These are phyloP conservation scores for Euphorbia pulcherrima DNA, from an alignment of 345 rosid genomes.

Conservation along the genomic window DNA sequence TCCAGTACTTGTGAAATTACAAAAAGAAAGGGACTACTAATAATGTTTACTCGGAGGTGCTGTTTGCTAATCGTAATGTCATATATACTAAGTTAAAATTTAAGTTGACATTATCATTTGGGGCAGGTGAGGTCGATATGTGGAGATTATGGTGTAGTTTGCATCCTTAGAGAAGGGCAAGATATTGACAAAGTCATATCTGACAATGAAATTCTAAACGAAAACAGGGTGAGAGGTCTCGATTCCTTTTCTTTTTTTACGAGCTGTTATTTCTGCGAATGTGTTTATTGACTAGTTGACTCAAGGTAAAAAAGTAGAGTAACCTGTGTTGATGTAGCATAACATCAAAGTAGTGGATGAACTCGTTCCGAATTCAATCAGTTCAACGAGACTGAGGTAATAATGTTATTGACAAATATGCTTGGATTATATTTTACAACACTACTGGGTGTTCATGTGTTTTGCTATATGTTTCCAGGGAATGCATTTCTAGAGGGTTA, in stretches of 20 bases:
- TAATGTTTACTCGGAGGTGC: neutral
- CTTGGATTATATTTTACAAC: neutral
- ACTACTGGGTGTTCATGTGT: neutral
- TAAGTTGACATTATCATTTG: neutral
- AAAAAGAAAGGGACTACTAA: too few species aligned
- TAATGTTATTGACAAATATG: neutral
- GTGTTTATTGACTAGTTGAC: neutral
- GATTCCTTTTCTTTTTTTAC: neutral
- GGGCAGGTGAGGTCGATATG: conserved; percentile 61
- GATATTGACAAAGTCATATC: conserved; percentile 56
- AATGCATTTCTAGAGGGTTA: conserved; percentile 64
- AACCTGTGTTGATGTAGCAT: conserved; percentile 34
- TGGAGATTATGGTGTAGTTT: conserved; percentile 69
- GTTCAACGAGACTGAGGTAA: conserved; percentile 81
- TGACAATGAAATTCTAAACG: conserved; percentile 44
- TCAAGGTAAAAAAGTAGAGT: conserved; percentile 4
- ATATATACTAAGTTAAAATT: too few species aligned
- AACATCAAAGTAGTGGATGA: conserved; percentile 64
- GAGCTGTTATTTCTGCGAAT: too few species aligned
- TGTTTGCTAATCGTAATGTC: too few species aligned
- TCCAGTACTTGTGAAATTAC: neutral
- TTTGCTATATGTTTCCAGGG: conserved; percentile 39
- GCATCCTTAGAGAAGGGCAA: conserved; percentile 83
- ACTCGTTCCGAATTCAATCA: conserved; percentile 68
- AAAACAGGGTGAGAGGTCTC: conserved; percentile 39